These are phyloP conservation scores for Flaveria linearis DNA, from an alignment of 129 eudicot species.

Conservation along the genomic window DNA sequence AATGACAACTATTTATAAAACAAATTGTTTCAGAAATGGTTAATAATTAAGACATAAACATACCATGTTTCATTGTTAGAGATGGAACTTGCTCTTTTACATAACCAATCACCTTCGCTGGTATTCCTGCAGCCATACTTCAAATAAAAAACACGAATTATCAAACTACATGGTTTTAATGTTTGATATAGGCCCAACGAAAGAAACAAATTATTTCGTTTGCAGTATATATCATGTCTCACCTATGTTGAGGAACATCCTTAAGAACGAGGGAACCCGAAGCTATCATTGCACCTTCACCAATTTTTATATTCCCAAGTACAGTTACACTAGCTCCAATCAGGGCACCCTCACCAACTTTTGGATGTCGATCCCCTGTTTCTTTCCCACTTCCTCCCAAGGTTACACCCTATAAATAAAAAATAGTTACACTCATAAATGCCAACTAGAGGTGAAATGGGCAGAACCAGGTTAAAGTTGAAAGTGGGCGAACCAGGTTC, in stretches of 20 bases:
- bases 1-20: background rate
- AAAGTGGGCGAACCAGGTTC: background rate
- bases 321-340: slow-evolving; percentile 72
- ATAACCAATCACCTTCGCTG: slow-evolving; percentile 72
- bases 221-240: slow-evolving; percentile 4
- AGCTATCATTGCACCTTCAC: slow-evolving; percentile 80
- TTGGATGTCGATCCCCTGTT: slow-evolving; percentile 72
- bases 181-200: background rate
- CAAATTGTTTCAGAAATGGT: background rate
- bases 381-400: slow-evolving; percentile 78
- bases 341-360: slow-evolving; percentile 70
- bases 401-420: slow-evolving; percentile 60
- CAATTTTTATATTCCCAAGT: slow-evolving; percentile 66
- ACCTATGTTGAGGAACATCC: slow-evolving; percentile 81
- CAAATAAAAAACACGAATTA: background rate
- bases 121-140: slow-evolving; percentile 78
- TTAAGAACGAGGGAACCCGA: slow-evolving; percentile 67
- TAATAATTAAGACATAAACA: slow-evolving; percentile 16
- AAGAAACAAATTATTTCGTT: background rate
- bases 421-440: background rate
- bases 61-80: slow-evolving; percentile 79
- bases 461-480: background rate
- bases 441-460: background rate
- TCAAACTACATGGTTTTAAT: slow-evolving; percentile 2
- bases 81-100: slow-evolving; percentile 69